Base-by-base conservation (phyloP, 768 basidiomycete species). In the Naganishia friedmannii region DNA sequence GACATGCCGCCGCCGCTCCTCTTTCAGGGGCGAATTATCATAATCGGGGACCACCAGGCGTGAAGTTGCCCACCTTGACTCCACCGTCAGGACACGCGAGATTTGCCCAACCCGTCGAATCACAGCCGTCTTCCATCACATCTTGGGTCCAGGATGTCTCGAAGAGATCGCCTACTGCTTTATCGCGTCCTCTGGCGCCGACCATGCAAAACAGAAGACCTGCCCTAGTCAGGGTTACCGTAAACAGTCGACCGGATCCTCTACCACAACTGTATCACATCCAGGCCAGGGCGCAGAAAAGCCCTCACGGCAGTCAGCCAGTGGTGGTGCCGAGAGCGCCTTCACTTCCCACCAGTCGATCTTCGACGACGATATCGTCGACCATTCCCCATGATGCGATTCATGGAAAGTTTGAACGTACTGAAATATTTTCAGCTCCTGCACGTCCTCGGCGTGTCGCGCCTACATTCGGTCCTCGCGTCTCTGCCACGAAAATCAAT, bases 401-500 rank as follows among this genome's bases (percentile, higher is more conserved):
- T 58, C 57, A 58, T 58, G 57, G 57, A 19, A 58, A 39, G 21
- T 31, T 58, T 15, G 32, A 28, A 21, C 34, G 23, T 8, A 58
- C 57, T 21, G 57, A 58, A 23, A 39, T 58, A 21, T 3, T 51
- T 3, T 23, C n/a, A 7, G n/a, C 48, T 12, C 48, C 48, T 51
- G 48, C 48, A 26, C 31, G 7, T 42, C 34, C 31, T 23, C 32
- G 15, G 6, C 9, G 9, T n/a, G 57, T 58, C 1, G n/a, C 19
- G 10, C 34, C 57, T 21, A 7, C 57, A 39, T 23, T 12, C 8
- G 34, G 34, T 12, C n/a, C 32, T 31, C n/a, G 1, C 28, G 21
- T 19, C 13, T 1, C 15, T 23, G 2, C 57, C 34, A 37, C 21
- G 34, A 21, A 17, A 39, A 28, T 23, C 5, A 31, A 39, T 34